Conservation (phyloP, 139 green algal genomes). For the Pleodorina starrii region DNA sequence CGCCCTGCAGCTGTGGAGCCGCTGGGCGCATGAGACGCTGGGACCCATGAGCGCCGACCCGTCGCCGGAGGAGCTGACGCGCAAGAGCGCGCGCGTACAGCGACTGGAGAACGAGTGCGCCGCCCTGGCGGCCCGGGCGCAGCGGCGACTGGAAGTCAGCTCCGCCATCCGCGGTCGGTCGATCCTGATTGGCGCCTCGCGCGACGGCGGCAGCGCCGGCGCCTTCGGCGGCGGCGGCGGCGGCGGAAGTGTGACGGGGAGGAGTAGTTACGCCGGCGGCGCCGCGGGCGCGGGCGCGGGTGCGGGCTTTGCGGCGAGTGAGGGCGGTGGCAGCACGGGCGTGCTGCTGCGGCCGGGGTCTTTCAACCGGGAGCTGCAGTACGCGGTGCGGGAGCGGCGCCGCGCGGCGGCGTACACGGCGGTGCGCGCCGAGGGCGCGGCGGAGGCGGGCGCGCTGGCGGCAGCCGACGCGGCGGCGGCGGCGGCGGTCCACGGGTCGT, state of each 20-base stretch:
- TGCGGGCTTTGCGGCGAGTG: background rate
- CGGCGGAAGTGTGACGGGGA: background rate
- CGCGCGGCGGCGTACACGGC: conserved; percentile 35
- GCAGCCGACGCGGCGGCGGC: background rate
- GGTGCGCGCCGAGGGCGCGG: background rate
- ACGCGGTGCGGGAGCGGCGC: conserved; percentile 41
- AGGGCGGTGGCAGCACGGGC: background rate
- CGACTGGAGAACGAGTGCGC: conserved; percentile 58
- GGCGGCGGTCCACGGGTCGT: background rate
- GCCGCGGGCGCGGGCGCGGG: background rate
- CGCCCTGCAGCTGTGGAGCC: conserved; percentile 38
- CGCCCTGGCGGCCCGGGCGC: conserved; percentile 39
- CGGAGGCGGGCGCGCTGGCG: background rate
- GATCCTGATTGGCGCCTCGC: background rate
- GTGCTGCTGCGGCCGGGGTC: conserved; percentile 8
- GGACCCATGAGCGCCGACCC: conserved; percentile 48
- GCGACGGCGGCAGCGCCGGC: background rate
- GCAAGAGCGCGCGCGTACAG: conserved; percentile 45
- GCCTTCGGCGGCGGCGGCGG: background rate
- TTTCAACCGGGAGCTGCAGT: conserved; percentile 39
- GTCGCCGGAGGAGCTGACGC: conserved; percentile 21
- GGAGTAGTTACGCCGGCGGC: background rate
- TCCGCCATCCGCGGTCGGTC: conserved; percentile 21
- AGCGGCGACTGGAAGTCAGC: conserved; percentile 52
- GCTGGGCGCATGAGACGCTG: conserved; percentile 47